Percentiles rank a stretch among this genome's conserved stretches.
Conservation (phyloP, 148 eudicot genomes). For the Rheum nobile region DNA sequence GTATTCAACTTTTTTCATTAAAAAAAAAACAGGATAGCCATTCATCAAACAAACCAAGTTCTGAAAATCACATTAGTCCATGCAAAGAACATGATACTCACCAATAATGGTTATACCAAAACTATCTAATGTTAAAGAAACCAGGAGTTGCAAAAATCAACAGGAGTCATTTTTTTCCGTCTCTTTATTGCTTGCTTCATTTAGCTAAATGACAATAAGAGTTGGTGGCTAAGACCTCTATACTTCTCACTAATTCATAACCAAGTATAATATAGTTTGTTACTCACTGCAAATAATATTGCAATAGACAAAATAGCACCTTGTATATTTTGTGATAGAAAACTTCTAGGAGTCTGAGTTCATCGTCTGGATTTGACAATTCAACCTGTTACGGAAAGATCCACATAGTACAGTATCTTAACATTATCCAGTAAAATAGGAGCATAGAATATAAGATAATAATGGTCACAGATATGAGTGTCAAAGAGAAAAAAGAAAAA, state of each 20-base stretch:
- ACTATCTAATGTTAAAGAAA: not conserved
- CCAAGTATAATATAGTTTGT: not conserved
- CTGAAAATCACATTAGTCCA: not conserved
- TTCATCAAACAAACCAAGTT: not conserved
- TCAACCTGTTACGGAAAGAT: constrained; percentile 39
- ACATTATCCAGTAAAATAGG: not conserved
- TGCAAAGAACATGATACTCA: not conserved
- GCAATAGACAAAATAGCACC: constrained; percentile 11
- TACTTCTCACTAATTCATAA: not conserved
- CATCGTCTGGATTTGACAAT: constrained; percentile 49
- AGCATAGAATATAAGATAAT: not conserved
- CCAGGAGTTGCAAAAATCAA: not conserved
- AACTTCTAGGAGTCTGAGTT: constrained; percentile 40
- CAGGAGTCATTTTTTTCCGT: not conserved
- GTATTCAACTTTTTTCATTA: not conserved
- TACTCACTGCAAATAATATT: not conserved
- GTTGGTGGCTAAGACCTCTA: not conserved
- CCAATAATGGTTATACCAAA: not conserved
- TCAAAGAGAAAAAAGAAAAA: not conserved
- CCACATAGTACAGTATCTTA: not conserved
- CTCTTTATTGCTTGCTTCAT: not conserved
- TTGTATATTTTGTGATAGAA: constrained; percentile 46
- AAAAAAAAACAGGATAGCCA: not conserved
- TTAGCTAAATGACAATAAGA: not conserved
- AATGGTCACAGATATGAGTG: not conserved